Conservation (phyloP, 2,329 filamentous ascomycete species). For the Cladorrhinum sp. region DNA sequence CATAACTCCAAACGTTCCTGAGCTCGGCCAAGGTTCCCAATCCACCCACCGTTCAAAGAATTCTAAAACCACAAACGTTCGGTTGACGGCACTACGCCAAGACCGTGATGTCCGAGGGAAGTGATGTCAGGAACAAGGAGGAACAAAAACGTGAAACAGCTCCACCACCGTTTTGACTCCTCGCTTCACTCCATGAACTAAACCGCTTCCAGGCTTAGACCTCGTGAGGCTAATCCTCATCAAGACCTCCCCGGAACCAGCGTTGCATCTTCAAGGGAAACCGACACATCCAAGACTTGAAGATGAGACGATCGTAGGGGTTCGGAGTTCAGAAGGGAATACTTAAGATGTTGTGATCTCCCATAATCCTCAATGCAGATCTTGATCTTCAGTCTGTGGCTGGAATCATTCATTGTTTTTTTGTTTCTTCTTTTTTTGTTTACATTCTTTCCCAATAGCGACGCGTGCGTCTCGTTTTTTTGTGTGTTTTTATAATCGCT, state of each 20-base stretch:
- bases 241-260: neutral
- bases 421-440: neutral
- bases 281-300: neutral
- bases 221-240: neutral
- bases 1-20: no score
- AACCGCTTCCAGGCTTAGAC: neutral
- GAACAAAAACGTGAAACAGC: neutral
- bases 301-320: neutral
- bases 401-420: slow-evolving; percentile 1
- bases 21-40: no score
- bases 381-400: slow-evolving; percentile 6
- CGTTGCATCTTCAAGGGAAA: neutral
- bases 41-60: neutral
- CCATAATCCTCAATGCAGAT: neutral
- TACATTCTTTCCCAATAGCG: neutral
- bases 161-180: neutral
- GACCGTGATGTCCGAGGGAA: neutral
- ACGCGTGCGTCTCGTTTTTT: slow-evolving; percentile 1
- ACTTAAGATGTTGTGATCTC: neutral
- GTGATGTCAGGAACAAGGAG: neutral
- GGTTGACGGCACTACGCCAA: neutral
- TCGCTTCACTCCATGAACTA: neutral
- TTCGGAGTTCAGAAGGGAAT: neutral
- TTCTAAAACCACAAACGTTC: no score
- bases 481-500: neutral